Base-by-base conservation (phyloP, 129 eudicot genomes). In the carrot (Daucus carota) region DNA sequence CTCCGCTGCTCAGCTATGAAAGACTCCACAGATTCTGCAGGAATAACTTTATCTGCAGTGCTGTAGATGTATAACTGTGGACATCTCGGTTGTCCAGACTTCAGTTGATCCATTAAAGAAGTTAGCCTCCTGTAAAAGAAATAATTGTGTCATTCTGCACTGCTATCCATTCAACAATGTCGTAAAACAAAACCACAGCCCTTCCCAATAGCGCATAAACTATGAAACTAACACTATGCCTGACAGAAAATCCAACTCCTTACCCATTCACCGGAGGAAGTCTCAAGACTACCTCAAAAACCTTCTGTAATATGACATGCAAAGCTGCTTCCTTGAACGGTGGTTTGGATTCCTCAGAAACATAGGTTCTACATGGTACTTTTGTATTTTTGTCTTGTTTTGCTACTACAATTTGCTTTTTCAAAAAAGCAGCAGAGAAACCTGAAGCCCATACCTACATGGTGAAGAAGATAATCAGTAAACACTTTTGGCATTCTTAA, bases 381-480 rank as follows among this genome's bases (percentile, higher is more conserved):
- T 76, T 80, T 52, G 70, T 26, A 48, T 52, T 76, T 42, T 45
- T 48, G 63, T 63, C 26, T 34, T 8, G 4, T 67, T 67, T 67
- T 33, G 42, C 17, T 66, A 34, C 96, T 62, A 88, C 83, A 74
- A 95, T 95, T 31, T 82, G 85, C 80, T 92, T 95, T 85, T 95
- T 95, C 81, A 92, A 44, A 75, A 95, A 88, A 70, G 99, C 99
- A 73, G 99, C 99, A 42, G 99, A 95, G 86, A 95, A 95, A 40
- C 99, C 99, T 11, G 96, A 95, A 67, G 99, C 99, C 96, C 96
- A 95, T 38, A 94, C 97, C 98, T 93, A 7, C 65, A 70, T 13
- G 43, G 41, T 15, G 47, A n/a, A 57, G 70, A 29, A n/a, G 45
- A 54, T 52, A 75, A 38, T 54, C 3, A 38, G 59, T 50, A 7